phyloP scores from a whole-genome alignment of 2,329 filamentous ascomycete genomes.

The Truncatella angustata region DNA sequence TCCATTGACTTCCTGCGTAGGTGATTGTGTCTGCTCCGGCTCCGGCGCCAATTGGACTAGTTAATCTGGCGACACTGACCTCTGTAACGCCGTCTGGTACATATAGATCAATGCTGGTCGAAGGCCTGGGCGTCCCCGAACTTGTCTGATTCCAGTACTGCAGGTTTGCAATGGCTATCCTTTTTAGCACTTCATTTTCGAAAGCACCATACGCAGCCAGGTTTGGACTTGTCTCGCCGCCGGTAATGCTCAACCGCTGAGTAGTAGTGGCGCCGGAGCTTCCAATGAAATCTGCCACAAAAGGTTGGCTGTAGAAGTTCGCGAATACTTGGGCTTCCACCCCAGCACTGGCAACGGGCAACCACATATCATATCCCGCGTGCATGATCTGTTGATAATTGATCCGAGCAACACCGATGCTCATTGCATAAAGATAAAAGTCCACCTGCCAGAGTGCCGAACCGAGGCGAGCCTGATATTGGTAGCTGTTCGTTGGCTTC shows the following conservation, averaged over 20 bases:
- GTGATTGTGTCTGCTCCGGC: constrained; percentile 31
- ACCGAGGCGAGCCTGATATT: constrained; percentile 32
- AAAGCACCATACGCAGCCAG: constrained; percentile 29
- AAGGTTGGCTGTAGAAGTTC: constrained; percentile 35
- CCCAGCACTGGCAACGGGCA: constrained; percentile 27
- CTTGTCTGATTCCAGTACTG: constrained; percentile 35
- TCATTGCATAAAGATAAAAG: constrained; percentile 34
- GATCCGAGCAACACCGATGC: constrained; percentile 32
- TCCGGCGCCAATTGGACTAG: constrained; percentile 32
- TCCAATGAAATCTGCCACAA: constrained; percentile 35
- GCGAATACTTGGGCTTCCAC: constrained; percentile 30
- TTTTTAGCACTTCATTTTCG: constrained; percentile 23
- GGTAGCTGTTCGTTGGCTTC: constrained; percentile 26
- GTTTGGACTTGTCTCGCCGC: constrained; percentile 20
- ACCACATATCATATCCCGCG: constrained; percentile 27
- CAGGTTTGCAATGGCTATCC: constrained; percentile 31
- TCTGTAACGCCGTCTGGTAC: constrained; percentile 17
- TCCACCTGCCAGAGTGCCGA: constrained; percentile 35
- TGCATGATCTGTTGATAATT: constrained; percentile 38
- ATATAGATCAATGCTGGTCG: constrained; percentile 19
- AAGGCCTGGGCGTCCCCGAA: constrained; percentile 20
- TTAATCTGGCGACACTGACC: constrained; percentile 28
- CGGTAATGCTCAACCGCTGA: constrained; percentile 16
- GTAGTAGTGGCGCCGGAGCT: constrained; percentile 27
- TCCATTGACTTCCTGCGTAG: constrained; percentile 37